These are phyloP conservation scores for Dispira simplex DNA, from an alignment of 192 early-diverging fungal species.

Conservation along the genomic window DNA sequence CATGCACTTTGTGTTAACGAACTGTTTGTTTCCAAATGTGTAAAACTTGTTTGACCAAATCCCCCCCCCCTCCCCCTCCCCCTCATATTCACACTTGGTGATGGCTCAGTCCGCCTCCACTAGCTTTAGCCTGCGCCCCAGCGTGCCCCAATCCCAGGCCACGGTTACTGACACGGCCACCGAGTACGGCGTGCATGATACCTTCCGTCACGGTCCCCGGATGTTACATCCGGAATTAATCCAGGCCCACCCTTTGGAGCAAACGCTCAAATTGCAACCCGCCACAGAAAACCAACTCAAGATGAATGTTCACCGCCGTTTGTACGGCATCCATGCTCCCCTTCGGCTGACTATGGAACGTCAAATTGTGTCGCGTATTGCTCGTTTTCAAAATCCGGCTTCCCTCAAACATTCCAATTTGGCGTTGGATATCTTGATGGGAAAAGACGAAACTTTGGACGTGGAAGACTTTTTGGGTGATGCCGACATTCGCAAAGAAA, in stretches of 20 bases:
- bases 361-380: slow-evolving; percentile 35
- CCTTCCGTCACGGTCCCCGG: slow-evolving; percentile 55
- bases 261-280: slow-evolving; percentile 61
- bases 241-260: slow-evolving; percentile 65
- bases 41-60: no score
- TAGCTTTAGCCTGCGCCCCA: neutral
- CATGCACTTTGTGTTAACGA: no score
- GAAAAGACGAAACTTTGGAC: slow-evolving; percentile 77
- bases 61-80: no score
- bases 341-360: slow-evolving; percentile 88
- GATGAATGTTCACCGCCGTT: slow-evolving; percentile 58
- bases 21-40: no score
- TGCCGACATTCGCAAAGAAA: slow-evolving; percentile 18
- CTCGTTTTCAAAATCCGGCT: slow-evolving; percentile 14
- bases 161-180: slow-evolving; percentile 13
- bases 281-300: slow-evolving; percentile 68
- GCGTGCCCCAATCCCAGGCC: neutral
- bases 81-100: no score
- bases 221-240: slow-evolving; percentile 45
- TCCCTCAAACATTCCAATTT: slow-evolving; percentile 24
- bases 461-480: slow-evolving; percentile 81
- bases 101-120: no score
- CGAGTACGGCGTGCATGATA: slow-evolving; percentile 67
- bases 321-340: slow-evolving; percentile 85
- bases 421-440: slow-evolving; percentile 69